Evolutionary conservation across 352 stramenopile genomes (phyloP).

Genomic region (Pythium brachiatum): DNA sequence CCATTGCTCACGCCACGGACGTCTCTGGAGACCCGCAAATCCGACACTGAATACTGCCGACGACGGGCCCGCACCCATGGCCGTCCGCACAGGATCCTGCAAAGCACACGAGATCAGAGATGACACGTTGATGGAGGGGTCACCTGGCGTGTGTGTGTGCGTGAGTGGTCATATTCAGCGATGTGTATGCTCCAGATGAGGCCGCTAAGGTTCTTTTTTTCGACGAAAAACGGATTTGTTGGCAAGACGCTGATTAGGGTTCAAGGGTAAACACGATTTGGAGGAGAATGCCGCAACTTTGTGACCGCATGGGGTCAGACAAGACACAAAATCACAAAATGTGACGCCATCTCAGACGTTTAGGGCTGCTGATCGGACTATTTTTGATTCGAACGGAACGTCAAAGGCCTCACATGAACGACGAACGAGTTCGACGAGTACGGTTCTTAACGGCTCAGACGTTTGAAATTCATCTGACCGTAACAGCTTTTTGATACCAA

Average conservation of each 20-base stretch:
- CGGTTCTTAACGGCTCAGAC: neutral
- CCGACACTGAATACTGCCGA: neutral
- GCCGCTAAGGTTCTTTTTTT: neutral
- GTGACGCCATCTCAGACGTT: neutral
- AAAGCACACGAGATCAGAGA: neutral
- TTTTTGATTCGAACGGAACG: neutral
- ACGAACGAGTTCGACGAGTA: neutral
- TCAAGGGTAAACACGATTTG: neutral
- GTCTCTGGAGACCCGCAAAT: neutral
- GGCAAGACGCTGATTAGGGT: too few relatives aligned
- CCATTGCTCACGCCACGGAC: neutral
- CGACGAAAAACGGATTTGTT: neutral
- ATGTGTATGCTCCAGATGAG: neutral
- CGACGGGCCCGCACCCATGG: too few relatives aligned
- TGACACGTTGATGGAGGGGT: neutral
- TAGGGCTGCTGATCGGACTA: neutral
- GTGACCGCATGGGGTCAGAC: neutral
- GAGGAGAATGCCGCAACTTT: neutral
- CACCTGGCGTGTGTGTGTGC: neutral
- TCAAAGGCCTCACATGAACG: neutral
- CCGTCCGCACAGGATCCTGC: too few relatives aligned
- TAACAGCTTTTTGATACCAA: too few relatives aligned
- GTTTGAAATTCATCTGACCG: too few relatives aligned
- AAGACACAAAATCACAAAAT: neutral
- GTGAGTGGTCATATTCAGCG: neutral